These are phyloP conservation scores for Astragalus membranaceus DNA, from an alignment of 306 rosid genomes.

Conservation along the genomic window DNA sequence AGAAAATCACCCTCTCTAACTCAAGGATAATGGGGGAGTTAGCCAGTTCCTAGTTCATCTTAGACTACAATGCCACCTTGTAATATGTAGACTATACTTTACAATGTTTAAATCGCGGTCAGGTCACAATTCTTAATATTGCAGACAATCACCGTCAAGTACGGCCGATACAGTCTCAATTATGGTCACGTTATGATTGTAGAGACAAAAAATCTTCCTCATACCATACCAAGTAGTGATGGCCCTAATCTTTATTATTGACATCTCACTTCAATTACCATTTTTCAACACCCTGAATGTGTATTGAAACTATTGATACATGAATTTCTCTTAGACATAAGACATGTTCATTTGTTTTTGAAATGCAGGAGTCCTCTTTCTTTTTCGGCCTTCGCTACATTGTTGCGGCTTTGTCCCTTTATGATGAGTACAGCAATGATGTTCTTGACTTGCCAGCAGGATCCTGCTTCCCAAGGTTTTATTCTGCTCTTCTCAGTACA, in stretches of 20 bases:
- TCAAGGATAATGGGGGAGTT: too few relatives aligned
- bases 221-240: background rate
- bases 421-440: slow-evolving; percentile 91
- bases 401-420: slow-evolving; percentile 62
- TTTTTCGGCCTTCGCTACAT: slow-evolving; percentile 61
- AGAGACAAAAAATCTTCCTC: background rate
- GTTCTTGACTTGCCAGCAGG: slow-evolving; percentile 80
- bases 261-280: background rate
- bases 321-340: background rate
- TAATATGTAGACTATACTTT: background rate
- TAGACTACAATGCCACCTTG: background rate
- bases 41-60: background rate
- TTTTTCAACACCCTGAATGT: background rate
- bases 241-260: background rate
- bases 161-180: too few relatives aligned
- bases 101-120: too few relatives aligned
- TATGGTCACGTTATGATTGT: too few relatives aligned
- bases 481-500: background rate
- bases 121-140: too few relatives aligned
- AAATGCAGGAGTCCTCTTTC: slow-evolving; percentile 72
- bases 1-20: background rate
- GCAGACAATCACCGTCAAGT: too few relatives aligned
- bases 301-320: background rate
- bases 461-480: slow-evolving; percentile 85
- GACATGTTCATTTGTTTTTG: slow-evolving; percentile 16